These are phyloP conservation scores for Lecanicillium sp. DNA, from an alignment of 2,329 filamentous ascomycete species.

Conservation along the genomic window DNA sequence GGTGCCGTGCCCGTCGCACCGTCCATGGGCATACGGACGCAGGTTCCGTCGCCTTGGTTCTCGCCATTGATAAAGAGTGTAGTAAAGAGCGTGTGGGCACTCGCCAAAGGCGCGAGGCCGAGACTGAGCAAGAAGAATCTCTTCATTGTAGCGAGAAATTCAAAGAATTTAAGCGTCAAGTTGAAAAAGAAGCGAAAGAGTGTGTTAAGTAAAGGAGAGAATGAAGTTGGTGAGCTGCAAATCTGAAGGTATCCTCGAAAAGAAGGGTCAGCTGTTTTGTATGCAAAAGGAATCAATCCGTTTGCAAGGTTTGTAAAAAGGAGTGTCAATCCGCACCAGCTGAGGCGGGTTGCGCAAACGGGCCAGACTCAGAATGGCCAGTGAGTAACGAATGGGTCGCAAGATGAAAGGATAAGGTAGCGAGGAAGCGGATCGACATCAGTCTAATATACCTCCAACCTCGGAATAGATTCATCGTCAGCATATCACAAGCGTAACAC, in stretches of 20 bases:
- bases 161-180: slow-evolving; percentile 3
- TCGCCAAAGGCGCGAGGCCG: slow-evolving; percentile 28
- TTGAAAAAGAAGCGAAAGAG: slow-evolving; percentile 1
- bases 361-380: no score
- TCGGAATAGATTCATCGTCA: no score
- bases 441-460: no score
- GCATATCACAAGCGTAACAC: no score
- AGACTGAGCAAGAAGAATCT: slow-evolving; percentile 22
- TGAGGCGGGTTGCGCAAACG: no score
- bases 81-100: slow-evolving; percentile 56
- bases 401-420: no score
- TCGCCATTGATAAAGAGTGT: slow-evolving; percentile 54
- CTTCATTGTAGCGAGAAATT: slow-evolving; percentile 21
- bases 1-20: slow-evolving; percentile 46
- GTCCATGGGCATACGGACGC: slow-evolving; percentile 58
- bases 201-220: not conserved
- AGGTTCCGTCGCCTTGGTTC: slow-evolving; percentile 63
- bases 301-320: no score
- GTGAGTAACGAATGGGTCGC: no score
- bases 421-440: no score
- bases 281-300: not conserved
- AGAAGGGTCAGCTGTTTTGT: not conserved
- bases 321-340: no score
- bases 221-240: not conserved
- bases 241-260: no score